Percentiles rank a stretch among this genome's conserved stretches.
Evolutionary conservation across 2,329 filamentous ascomycete genomes (phyloP).

Genomic region (Lachnellula subtilissima): DNA sequence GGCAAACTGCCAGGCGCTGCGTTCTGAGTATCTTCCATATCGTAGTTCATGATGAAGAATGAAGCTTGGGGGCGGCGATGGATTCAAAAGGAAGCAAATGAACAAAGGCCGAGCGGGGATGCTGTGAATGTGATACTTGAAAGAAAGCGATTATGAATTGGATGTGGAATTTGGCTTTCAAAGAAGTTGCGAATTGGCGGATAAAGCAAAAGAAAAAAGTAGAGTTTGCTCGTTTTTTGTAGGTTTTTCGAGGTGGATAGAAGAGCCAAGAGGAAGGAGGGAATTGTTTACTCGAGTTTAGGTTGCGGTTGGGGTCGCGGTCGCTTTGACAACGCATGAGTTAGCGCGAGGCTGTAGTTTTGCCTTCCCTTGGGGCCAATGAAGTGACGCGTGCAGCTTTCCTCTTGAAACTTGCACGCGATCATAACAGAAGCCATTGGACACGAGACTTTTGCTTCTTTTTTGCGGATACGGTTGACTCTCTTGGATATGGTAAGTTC

Average conservation of each 20-base stretch:
- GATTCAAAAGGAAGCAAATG: constrained; percentile 5
- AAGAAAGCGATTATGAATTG: constrained; percentile 19
- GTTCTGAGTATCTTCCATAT: constrained; percentile 59
- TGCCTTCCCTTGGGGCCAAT: constrained; percentile 13
- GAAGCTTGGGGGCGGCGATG: constrained; percentile 2
- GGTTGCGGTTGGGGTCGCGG: neutral
- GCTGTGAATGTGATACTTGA: constrained; percentile 3
- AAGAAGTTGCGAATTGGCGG: neutral
- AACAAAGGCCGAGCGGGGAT: constrained; percentile 8
- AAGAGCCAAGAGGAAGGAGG: neutral
- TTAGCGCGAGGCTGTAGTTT: constrained; percentile 6
- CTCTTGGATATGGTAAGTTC: constrained; percentile 25
- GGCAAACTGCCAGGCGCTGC: constrained; percentile 53
- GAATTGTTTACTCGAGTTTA: constrained; percentile 7
- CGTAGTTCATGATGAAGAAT: constrained; percentile 36
- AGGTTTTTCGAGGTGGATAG: constrained; percentile 4
- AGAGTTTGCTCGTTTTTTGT: constrained; percentile 12
- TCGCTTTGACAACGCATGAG: constrained; percentile 11
- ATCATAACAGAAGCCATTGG: constrained; percentile 26
- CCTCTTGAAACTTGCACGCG: constrained; percentile 26
- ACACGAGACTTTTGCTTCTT: constrained; percentile 8
- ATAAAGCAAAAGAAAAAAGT: constrained; percentile 12
- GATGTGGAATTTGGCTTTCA: neutral
- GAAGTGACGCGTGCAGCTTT: constrained; percentile 18
- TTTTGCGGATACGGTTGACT: neutral